These are phyloP conservation scores for Fusarium tanahbumbuense DNA, from an alignment of 2,329 filamentous ascomycete genomes.

Conservation along the genomic window DNA sequence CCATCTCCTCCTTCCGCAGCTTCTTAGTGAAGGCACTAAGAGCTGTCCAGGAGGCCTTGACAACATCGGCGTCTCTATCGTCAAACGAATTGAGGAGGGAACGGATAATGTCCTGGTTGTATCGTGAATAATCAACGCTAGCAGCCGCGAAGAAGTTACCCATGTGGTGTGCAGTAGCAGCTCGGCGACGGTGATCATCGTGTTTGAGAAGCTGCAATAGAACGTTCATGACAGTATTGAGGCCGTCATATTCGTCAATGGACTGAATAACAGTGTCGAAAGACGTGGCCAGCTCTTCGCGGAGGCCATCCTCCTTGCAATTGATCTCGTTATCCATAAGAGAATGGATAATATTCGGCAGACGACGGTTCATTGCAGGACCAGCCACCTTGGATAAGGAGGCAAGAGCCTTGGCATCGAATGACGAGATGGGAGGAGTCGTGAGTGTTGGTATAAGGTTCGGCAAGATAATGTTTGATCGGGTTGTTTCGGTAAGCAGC, in stretches of 20 bases:
- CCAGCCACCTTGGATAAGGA: constrained; percentile 93
- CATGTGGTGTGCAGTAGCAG: constrained; percentile 81
- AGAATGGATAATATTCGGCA: constrained; percentile 91
- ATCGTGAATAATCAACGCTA: constrained; percentile 90
- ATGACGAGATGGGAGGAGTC: constrained; percentile 87
- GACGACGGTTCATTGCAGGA: constrained; percentile 86
- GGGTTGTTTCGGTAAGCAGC: constrained; percentile 89
- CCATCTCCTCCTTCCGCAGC: constrained; percentile 98
- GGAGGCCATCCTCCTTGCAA: constrained; percentile 78
- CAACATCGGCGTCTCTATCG: constrained; percentile 83
- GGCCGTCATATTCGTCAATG: constrained; percentile 94
- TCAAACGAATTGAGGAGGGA: constrained; percentile 92
- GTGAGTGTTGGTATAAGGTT: constrained; percentile 95
- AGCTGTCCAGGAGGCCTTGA: constrained; percentile 90
- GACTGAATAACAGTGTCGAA: constrained; percentile 92
- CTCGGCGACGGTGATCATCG: constrained; percentile 87
- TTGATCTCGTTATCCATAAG: constrained; percentile 92
- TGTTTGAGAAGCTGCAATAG: constrained; percentile 90
- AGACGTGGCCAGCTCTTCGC: constrained; percentile 77
- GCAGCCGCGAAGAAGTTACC: constrained; percentile 86
- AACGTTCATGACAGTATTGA: constrained; percentile 96
- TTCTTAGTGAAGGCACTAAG: constrained; percentile 88
- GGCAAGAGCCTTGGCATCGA: constrained; percentile 94
- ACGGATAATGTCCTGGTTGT: constrained; percentile 95
- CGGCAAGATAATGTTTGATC: constrained; percentile 95